Conservation (phyloP, 176 grass and related monocot genomes). For the Musa acuminata region DNA sequence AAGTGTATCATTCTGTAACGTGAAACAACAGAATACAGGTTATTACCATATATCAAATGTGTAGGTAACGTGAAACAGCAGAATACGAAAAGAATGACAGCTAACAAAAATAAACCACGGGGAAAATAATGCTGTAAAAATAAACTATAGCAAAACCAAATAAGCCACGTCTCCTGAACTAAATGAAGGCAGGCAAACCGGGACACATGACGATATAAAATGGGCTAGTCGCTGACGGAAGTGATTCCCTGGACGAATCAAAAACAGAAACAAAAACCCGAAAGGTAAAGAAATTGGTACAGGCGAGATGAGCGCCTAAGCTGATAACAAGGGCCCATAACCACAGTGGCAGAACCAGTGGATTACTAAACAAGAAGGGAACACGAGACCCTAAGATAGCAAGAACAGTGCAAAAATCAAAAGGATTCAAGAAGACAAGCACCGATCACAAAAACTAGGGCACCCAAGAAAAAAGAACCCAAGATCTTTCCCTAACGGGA, state of each 20-base stretch:
- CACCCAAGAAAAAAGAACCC: background rate
- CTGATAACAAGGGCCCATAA: too few relatives aligned
- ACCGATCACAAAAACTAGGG: conserved; percentile 3
- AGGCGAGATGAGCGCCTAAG: background rate
- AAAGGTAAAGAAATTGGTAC: background rate
- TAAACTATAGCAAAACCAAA: background rate
- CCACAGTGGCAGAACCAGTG: background rate
- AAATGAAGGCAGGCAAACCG: too few relatives aligned
- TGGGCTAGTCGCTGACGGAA: background rate
- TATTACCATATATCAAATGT: too few relatives aligned
- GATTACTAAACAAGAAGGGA: background rate
- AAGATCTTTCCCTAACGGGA: background rate
- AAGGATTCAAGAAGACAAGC: background rate
- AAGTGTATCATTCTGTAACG: too few relatives aligned
- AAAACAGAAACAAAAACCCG: background rate
- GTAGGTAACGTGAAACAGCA: background rate
- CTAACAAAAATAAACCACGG: background rate
- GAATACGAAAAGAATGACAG: background rate
- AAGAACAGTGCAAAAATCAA: background rate
- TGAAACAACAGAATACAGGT: too few relatives aligned
- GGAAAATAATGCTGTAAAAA: background rate
- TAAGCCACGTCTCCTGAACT: too few relatives aligned
- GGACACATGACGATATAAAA: background rate
- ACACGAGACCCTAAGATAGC: background rate
- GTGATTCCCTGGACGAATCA: too few relatives aligned